Evolutionary conservation across 1,139 yeast species (phyloP), one percentile per base, ranked within the genome.

Genomic region (Dujonia santamariae): DNA sequence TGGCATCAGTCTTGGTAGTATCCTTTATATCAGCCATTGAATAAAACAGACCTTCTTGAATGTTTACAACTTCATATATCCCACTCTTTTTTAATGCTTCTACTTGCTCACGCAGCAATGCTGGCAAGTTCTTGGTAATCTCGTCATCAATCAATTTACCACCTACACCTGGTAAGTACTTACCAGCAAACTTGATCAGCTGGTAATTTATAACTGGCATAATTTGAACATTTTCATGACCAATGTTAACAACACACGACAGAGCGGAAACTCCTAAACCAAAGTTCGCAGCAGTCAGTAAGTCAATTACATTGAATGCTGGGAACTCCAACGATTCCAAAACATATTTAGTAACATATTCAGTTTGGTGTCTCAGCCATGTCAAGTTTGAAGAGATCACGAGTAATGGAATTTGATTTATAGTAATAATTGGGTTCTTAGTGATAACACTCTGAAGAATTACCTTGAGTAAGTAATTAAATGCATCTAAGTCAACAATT

Each of bases 201-300:
- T 79, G 78, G 49, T 78, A 85, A 38, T 85, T 94, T 30, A 85
- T 60, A 17, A 92, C 77, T 1, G 96, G 94, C 4, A 82, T 72
- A 26, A 92, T 68, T 53, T 87, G 96, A 2, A 87, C 77, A 46
- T 80, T 75, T 28, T 80, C 77, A 40, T 70, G 66, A 15, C 97
- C 97, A 29, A 92, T 71, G 56, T 92, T 95, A 30, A 92, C 78
- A 16, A 92, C 86, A 26, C 83, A 59, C 1, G 92, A 75, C 19
- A 59, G 56, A 14, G 79, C 63, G 20, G 70, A 64, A 42, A 71
- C 61, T 2, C 82, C 79, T 52, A 82, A 72, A 0, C 96, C 94
- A 57, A 80, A 88, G 11, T 83, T 67, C 1, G 90, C 68, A 4
- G 90, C 85, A 31, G 88, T 61, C 1, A 92, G 69, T 25, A 74